phyloP scores from a whole-genome alignment of 2,329 filamentous ascomycete species.

The Calonectria ilicicola region DNA sequence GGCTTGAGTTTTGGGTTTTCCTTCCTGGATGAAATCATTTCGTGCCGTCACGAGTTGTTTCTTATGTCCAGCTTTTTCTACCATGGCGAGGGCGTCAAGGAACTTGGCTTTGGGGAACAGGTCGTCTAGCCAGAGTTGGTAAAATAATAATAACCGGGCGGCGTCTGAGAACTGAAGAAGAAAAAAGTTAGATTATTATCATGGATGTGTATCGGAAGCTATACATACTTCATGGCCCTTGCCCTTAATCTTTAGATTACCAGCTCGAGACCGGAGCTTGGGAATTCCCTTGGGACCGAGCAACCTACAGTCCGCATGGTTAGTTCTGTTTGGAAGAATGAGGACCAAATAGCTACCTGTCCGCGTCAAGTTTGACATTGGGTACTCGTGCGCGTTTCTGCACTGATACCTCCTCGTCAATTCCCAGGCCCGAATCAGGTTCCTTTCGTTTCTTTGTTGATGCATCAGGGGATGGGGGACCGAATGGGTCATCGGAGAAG shows the following conservation, averaged over 20 bases:
- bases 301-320: slow-evolving; percentile 63
- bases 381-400: slow-evolving; percentile 79
- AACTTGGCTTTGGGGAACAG: slow-evolving; percentile 96
- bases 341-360: slow-evolving; percentile 61
- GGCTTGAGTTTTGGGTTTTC: slow-evolving; percentile 63
- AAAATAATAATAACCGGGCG: slow-evolving; percentile 84
- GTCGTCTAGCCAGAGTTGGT: slow-evolving; percentile 97
- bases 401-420: slow-evolving; percentile 89
- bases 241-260: slow-evolving; percentile 83
- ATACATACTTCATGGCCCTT: slow-evolving; percentile 86
- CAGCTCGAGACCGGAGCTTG: slow-evolving; percentile 79
- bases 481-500: slow-evolving; percentile 60
- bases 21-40: slow-evolving; percentile 86
- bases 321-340: not conserved
- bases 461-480: slow-evolving; percentile 56
- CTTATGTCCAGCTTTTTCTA: slow-evolving; percentile 93
- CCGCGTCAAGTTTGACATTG: slow-evolving; percentile 88
- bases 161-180: slow-evolving; percentile 81
- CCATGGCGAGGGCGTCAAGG: slow-evolving; percentile 86
- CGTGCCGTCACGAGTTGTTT: slow-evolving; percentile 81
- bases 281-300: slow-evolving; percentile 87
- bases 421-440: slow-evolving; percentile 71
- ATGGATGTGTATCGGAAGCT: too few relatives aligned
- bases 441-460: slow-evolving; percentile 62
- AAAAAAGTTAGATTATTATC: slow-evolving; percentile 11